Evolutionary conservation across 2,329 filamentous ascomycete genomes (phyloP).

Genomic region (Colletotrichum sidae): DNA sequence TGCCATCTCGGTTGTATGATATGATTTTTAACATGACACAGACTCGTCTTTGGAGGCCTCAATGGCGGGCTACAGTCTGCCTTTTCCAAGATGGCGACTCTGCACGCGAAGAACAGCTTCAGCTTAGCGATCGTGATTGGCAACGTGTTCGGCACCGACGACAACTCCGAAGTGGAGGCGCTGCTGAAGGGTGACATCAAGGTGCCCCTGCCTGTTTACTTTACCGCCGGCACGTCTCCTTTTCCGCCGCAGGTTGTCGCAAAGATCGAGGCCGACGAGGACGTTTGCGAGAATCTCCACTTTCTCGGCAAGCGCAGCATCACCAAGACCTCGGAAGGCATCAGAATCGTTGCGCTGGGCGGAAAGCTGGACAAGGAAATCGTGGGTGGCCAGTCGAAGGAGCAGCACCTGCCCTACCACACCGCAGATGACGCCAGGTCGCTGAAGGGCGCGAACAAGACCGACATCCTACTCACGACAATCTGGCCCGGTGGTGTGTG

Average conservation of each 20-base stretch:
- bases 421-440: slow-evolving; percentile 80
- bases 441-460: slow-evolving; percentile 79
- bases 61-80: slow-evolving; percentile 81
- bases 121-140: slow-evolving; percentile 86
- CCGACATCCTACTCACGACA: slow-evolving; percentile 88
- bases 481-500: slow-evolving; percentile 85
- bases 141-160: slow-evolving; percentile 77
- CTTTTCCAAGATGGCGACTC: slow-evolving; percentile 81
- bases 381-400: slow-evolving; percentile 72
- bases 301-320: slow-evolving; percentile 89
- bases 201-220: slow-evolving; percentile 89
- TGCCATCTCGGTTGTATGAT: background rate
- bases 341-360: slow-evolving; percentile 88
- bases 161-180: slow-evolving; percentile 69
- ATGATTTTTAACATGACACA: slow-evolving; percentile 47
- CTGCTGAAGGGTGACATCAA: slow-evolving; percentile 79
- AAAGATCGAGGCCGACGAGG: slow-evolving; percentile 78
- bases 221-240: slow-evolving; percentile 80
- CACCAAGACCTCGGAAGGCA: slow-evolving; percentile 89
- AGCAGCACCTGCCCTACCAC: slow-evolving; percentile 83
- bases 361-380: slow-evolving; percentile 75
- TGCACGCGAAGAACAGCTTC: slow-evolving; percentile 91
- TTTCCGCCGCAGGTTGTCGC: slow-evolving; percentile 78
- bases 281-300: slow-evolving; percentile 90
- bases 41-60: slow-evolving; percentile 85